Base-by-base conservation (phyloP, 2,329 filamentous ascomycete species). In the Nakataea oryzae region DNA sequence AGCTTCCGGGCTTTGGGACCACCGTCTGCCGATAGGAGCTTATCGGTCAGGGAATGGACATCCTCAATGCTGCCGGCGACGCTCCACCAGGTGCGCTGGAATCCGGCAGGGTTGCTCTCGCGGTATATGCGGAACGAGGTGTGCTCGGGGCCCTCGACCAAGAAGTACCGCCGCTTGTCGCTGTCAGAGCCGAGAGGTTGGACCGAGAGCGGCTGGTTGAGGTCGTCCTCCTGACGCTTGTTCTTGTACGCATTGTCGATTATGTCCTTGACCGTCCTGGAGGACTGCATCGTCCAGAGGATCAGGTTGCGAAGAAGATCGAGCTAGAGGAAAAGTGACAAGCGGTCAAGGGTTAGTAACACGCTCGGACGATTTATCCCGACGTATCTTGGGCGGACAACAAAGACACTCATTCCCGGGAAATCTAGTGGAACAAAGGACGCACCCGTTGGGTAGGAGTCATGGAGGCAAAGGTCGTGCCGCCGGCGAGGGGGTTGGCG, bases 121-220 rank as follows among this genome's bases (percentile, higher is more conserved):
- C 95, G 85, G 74, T 99, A 99, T 57, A 99, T 84, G 65, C 95
- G 86, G 74, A 99, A 99, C 65, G 89, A 84, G 3, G 93, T 97
- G 74, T 99, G 93, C 69, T 97, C 93, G 67, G 91, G 85, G 14
- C 95, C 95, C 75, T 99, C 95, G 65, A 99, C 85, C 58, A 99
- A 80, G 78, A 89, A 99, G 75, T 97, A 99, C 64, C 92, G 87
- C 62, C 95, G 87, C 78, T 95, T 96, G 69, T 96, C 87, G 66
- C 90, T 91, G 73, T 93, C 89, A 57, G 82, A 80, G 24, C 90
- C 90, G 89, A 89, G 93, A 6, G 88, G 84, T 72, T 93, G 90
- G 59, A 93, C 86, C 1, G 89, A 91, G 12, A 92, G 76, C 11
- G 93, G 89, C 67, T 97, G 91, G 72, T 97, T 97, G 58, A 85